Base-by-base conservation (phyloP, 2,329 filamentous ascomycete species). In the Boeremia exigua region DNA sequence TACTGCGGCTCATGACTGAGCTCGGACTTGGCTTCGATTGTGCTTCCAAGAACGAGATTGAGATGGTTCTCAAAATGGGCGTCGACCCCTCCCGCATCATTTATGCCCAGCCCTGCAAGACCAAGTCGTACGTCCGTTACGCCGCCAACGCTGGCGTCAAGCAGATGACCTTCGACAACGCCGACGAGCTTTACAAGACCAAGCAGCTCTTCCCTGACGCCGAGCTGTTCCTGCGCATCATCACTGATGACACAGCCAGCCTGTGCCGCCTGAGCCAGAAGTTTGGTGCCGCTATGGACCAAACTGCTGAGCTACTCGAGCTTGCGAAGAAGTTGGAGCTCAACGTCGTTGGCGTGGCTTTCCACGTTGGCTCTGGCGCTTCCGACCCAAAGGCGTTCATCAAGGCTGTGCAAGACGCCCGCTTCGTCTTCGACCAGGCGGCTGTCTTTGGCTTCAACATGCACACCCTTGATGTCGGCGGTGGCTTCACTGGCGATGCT, bases 91-190 rank as follows among this genome's bases (percentile, higher is more conserved):
- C 88, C 64, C 92, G 94, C 76, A 96, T 99, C 82, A 97, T 99
- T 80, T 99, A 98, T 74, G 95, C 95, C 45, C 95, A 99, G 81
- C 95, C 95, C 52, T 98, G 95, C 90, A 99, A 99, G 87, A 99
- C 95, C 71, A 96, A 95, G 81, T 97, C 94, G 43, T 98, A 97
- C 77, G 84, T 99, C 60, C 92, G 93, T 73, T 96, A 93, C 72
- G 95, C 96, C 62, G 87, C 90, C 71, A 85, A 87, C 73, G 83
- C 88, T 65, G 90, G 89, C 66, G 95, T 99, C 75, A 94, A 90
- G 81, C 91, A 96, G 83, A 98, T 99, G 94, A 99, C 95, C 2
- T 98, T 99, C 74, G 95, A 99, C 84, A 99, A 99, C 70, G 87
- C 90, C 75, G 95, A 99, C 76, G 95, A 99, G 83, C 86, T 99